A percentile compares a stretch with the other conserved stretches of the same genome.
Conservation (phyloP, 306 rosid species). For the Trichosanthes cucumerina region DNA sequence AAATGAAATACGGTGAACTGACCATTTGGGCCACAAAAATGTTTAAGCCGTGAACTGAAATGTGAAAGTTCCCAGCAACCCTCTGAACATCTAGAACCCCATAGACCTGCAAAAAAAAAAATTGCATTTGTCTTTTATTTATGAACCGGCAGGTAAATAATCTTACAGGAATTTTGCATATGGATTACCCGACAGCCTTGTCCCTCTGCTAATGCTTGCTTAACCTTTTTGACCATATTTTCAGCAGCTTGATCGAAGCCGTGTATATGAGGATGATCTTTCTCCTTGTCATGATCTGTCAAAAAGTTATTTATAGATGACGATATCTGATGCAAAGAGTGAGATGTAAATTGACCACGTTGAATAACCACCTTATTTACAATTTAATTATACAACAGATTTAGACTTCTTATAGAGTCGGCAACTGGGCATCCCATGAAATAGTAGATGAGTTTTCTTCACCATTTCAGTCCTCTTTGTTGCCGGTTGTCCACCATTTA, state of each 20-base stretch:
- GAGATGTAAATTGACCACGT: background rate
- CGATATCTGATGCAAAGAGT: background rate
- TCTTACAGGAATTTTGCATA: conserved; percentile 11
- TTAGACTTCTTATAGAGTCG: background rate
- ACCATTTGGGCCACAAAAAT: conserved; percentile 93
- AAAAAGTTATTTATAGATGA: background rate
- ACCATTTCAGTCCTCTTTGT: too few relatives aligned
- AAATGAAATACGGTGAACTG: conserved; percentile 6
- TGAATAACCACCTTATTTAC: background rate
- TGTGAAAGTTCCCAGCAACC: conserved; percentile 91
- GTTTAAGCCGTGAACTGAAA: conserved; percentile 85
- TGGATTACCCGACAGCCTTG: conserved; percentile 85
- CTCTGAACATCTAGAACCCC: conserved; percentile 94
- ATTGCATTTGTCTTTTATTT: background rate
- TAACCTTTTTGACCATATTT: conserved; percentile 61
- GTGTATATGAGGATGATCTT: conserved; percentile 44
- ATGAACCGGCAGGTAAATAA: background rate
- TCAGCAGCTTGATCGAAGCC: conserved; percentile 62
- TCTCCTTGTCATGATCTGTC: conserved; percentile 50
- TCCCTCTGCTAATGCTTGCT: conserved; percentile 46
- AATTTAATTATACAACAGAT: background rate
- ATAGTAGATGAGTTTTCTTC: too few relatives aligned
- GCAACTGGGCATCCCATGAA: background rate
- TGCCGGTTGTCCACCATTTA: too few relatives aligned
- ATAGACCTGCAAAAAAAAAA: conserved; percentile 56